These are phyloP conservation scores for Kitagawia praeruptora DNA, from an alignment of 129 eudicot genomes.

Conservation along the genomic window DNA sequence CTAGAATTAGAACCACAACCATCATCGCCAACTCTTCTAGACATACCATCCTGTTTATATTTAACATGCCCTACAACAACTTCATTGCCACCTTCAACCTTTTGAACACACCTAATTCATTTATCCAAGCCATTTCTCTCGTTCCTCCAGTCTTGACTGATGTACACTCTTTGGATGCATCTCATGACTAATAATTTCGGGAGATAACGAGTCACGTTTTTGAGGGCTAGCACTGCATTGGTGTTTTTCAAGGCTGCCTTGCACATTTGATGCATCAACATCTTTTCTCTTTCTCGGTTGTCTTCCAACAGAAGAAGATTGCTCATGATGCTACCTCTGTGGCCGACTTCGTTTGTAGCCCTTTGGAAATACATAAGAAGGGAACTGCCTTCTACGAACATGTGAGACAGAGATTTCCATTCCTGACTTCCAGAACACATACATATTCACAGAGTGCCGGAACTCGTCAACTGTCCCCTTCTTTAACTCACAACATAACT, in stretches of 20 bases:
- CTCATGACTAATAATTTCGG: constrained; percentile 37
- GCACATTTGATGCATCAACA: constrained; percentile 12
- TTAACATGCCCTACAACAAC: background rate
- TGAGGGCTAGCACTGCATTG: constrained; percentile 2
- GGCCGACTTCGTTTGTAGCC: constrained; percentile 39
- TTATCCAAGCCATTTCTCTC: background rate
- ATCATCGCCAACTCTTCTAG: constrained; percentile 18
- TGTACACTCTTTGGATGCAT: constrained; percentile 10
- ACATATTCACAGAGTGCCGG: constrained; percentile 56
- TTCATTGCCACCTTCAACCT: constrained; percentile 15
- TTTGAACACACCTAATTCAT: background rate
- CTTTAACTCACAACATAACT: too few relatives aligned
- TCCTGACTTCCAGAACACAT: constrained; percentile 72
- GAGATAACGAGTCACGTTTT: constrained; percentile 40
- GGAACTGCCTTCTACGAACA: constrained; percentile 69
- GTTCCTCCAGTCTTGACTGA: background rate
- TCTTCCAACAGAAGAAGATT: constrained; percentile 30
- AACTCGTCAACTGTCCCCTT: constrained; percentile 74
- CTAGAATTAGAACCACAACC: constrained; percentile 22
- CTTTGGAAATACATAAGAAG: constrained; percentile 54
- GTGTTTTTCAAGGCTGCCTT: background rate
- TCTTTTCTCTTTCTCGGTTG: constrained; percentile 37
- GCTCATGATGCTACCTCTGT: constrained; percentile 34
- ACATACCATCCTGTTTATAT: constrained; percentile 4
- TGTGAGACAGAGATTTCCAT: constrained; percentile 86